These are phyloP conservation scores for Elongisporangium undulatum DNA, from an alignment of 352 stramenopile species.

Conservation along the genomic window DNA sequence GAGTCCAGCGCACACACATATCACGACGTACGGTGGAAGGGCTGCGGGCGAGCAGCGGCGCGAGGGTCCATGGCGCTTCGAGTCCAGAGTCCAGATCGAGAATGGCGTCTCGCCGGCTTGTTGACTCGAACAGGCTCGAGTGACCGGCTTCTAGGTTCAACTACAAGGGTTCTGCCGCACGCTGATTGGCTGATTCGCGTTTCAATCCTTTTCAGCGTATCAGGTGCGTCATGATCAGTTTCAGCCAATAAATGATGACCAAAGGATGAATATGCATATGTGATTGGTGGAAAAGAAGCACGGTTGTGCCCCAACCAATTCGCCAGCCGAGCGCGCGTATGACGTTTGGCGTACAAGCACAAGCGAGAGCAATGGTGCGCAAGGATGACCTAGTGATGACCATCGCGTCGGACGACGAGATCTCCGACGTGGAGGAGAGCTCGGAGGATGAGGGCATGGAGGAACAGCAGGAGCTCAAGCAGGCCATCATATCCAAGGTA, in stretches of 20 bases:
- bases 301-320: neutral
- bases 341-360: neutral
- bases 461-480: conserved; percentile 27
- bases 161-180: neutral
- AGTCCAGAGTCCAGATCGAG: neutral
- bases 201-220: neutral
- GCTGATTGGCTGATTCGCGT: neutral
- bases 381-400: conserved; percentile 84
- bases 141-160: neutral
- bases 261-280: neutral
- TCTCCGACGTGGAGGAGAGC: conserved; percentile 67
- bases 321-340: neutral
- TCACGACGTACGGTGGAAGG: neutral
- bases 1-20: neutral
- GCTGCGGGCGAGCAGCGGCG: neutral
- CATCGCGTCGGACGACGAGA: conserved; percentile 85
- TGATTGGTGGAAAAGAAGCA: neutral
- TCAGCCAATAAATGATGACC: neutral
- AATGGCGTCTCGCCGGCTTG: neutral
- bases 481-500: conserved; percentile 71
- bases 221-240: neutral
- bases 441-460: conserved; percentile 59
- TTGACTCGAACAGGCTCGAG: neutral
- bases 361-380: neutral
- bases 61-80: neutral